phyloP scores from a whole-genome alignment of 179 eudicot species.

The Spergularia azorica region DNA sequence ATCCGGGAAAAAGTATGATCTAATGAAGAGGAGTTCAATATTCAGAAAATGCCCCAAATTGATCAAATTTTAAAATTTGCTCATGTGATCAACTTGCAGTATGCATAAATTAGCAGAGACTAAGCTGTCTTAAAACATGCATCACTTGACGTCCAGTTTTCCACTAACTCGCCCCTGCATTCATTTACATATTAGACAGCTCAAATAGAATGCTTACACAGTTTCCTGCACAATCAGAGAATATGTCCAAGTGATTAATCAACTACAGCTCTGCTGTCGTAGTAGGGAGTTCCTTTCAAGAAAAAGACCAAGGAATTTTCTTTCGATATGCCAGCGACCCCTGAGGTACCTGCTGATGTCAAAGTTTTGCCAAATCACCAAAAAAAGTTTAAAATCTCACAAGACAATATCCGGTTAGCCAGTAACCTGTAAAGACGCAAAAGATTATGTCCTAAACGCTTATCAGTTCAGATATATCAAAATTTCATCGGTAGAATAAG shows the following conservation, averaged over 20 bases:
- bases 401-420: not conserved
- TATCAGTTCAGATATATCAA: not conserved
- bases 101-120: not conserved
- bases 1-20: not conserved
- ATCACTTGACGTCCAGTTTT: not conserved
- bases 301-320: not conserved
- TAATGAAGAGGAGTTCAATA: not conserved
- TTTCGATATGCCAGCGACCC: not conserved
- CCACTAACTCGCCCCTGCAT: not conserved
- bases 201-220: not conserved
- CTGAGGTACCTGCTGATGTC: not conserved
- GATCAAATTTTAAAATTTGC: not conserved
- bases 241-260: conserved; percentile 9
- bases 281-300: not conserved
- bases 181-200: not conserved
- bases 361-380: not conserved
- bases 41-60: not conserved
- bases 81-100: not conserved
- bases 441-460: not conserved
- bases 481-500: no score
- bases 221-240: conserved; percentile 5
- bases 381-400: not conserved
- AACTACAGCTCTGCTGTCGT: conserved; percentile 1
- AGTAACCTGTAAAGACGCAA: not conserved
- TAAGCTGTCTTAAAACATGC: not conserved